phyloP scores from a whole-genome alignment of 169 alveolate genomes.

The Blepharisma undulans region DNA sequence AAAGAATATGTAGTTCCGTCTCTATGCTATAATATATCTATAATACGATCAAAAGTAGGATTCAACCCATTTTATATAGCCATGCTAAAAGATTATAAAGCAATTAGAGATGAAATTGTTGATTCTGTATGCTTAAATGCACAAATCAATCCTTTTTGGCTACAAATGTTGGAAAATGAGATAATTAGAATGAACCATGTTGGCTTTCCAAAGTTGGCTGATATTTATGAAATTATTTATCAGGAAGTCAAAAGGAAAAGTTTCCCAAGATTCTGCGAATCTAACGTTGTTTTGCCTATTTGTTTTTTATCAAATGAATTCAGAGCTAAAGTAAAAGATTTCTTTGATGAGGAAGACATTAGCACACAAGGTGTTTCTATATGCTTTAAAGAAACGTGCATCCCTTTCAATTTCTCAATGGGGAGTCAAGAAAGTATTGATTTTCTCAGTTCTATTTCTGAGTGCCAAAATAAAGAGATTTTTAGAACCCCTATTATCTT shows the following conservation, averaged over 20 bases:
- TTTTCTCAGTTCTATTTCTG: background rate
- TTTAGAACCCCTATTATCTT: slow-evolving; percentile 24
- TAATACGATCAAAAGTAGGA: background rate
- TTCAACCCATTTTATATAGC: background rate
- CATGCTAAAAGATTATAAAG: background rate
- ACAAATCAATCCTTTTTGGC: background rate
- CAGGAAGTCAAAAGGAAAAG: background rate
- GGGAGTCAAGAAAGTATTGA: slow-evolving; percentile 30
- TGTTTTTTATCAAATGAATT: background rate
- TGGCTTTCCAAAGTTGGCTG: background rate
- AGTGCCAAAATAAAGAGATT: slow-evolving; percentile 9
- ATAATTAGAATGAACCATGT: background rate
- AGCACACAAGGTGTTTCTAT: background rate
- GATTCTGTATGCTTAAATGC: background rate
- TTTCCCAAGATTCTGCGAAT: slow-evolving; percentile 11
- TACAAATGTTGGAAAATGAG: background rate
- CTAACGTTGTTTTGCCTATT: background rate
- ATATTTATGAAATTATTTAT: background rate
- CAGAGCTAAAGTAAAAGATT: background rate
- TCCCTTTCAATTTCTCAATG: background rate
- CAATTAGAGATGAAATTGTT: background rate
- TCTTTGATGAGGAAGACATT: slow-evolving; percentile 9
- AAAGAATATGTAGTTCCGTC: background rate
- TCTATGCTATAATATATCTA: background rate
- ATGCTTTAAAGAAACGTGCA: background rate